Conservation (phyloP, 2,329 filamentous ascomycete genomes). For the Rutstroemia sp. region DNA sequence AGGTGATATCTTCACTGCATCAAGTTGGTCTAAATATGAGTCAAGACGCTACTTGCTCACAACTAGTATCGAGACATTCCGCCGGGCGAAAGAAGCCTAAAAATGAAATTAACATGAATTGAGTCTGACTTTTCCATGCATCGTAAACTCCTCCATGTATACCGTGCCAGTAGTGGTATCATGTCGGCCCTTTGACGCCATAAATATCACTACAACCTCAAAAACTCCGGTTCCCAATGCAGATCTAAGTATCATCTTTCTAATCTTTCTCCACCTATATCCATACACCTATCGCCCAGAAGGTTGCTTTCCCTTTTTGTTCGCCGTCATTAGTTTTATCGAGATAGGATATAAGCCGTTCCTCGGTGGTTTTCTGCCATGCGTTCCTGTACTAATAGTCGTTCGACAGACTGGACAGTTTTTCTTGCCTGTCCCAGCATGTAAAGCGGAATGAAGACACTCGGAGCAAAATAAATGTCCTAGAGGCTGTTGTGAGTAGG, state of each 20-base stretch:
- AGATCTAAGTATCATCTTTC: neutral
- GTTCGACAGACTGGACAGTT: constrained; percentile 58
- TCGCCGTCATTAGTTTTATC: constrained; percentile 54
- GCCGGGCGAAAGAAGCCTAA: neutral
- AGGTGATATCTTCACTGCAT: too few species aligned
- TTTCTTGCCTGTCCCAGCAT: constrained; percentile 45
- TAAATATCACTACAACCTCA: neutral
- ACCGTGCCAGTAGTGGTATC: constrained; percentile 3
- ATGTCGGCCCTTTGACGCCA: neutral
- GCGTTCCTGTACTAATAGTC: constrained; percentile 44
- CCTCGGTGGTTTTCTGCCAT: constrained; percentile 24
- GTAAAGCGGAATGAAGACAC: constrained; percentile 53
- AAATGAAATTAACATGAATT: neutral
- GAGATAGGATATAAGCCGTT: constrained; percentile 53
- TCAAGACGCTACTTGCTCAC: neutral
- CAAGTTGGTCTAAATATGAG: neutral
- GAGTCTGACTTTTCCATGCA: neutral
- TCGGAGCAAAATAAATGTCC: constrained; percentile 59
- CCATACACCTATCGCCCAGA: neutral
- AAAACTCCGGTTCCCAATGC: neutral
- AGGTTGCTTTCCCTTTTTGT: constrained; percentile 41
- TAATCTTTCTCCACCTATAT: neutral
- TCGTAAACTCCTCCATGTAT: neutral
- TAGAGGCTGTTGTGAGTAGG: constrained; percentile 27
- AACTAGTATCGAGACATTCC: neutral